Evolutionary conservation across 768 basidiomycete species (phyloP), one percentile per base, ranked within the genome.

Genomic region (Collybiopsis confluens): DNA sequence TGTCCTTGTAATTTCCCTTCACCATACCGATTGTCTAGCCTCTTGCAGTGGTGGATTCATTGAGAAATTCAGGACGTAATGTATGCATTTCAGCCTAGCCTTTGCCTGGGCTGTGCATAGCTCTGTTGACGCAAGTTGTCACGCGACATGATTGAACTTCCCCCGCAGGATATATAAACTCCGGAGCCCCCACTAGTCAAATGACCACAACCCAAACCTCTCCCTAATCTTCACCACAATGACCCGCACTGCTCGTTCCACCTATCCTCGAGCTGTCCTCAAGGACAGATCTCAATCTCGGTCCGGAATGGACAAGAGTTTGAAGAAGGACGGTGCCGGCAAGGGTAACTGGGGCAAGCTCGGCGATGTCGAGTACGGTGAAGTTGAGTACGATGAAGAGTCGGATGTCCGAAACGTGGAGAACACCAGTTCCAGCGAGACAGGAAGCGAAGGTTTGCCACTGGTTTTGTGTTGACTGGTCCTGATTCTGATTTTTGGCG

Each of bases 291-390:
- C 88, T 15, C 81, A 85, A 73, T 82, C 85, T 64, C 88, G 85
- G 71, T 80, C 84, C 37, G 92, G 91, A 50, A 76, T 86, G 54
- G 82, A 86, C 76, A 79, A 78, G 62, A 79, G 78, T 61, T 60
- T 86, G 54, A 85, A 83, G 71, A 93, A 93, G 73, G 76, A 81
- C 56, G 92, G 92, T 52, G 84, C 81, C 24, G 92, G 92, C 30
- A 75, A 78, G 7, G 83, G 93, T 72, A 92, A 90, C 73, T 96
- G 92, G 92, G 92, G 92, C 55, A 79, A 77, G 52, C 66, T 89
- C 58, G 70, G 68, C 2, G 75, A 89, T 61, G 88, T 41, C 23
- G 50, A 42, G 50, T 51, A 40, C 20, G 37, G 42, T 23, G 50
- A 41, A 18, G 24, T 11, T 33, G 48, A 50, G 37, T 41, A 51